Percentiles rank a stretch among this genome's conserved stretches.
Conservation (phyloP, 176 grass and related monocot genomes). For the Phragmites australis region DNA sequence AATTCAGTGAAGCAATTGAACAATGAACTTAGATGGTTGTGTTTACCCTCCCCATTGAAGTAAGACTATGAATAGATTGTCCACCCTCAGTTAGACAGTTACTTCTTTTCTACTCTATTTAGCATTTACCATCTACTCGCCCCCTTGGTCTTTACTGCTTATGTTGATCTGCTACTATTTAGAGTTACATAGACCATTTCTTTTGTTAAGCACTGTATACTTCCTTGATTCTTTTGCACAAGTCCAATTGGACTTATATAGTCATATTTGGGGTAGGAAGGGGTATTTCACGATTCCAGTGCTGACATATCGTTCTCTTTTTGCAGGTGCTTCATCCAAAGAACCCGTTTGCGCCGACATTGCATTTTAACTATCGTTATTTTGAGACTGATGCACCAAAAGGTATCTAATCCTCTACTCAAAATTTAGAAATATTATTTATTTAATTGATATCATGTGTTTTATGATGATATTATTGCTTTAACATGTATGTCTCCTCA, state of each 20-base stretch:
- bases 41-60: neutral
- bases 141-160: neutral
- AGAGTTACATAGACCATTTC: neutral
- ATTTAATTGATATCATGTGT: neutral
- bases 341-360: constrained; percentile 92
- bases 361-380: constrained; percentile 99
- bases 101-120: neutral
- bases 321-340: constrained; percentile 98
- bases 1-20: neutral
- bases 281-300: too few relatives aligned
- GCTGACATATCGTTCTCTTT: neutral
- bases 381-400: constrained; percentile 98
- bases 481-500: neutral
- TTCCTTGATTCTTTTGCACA: neutral
- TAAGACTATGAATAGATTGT: neutral
- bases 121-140: neutral
- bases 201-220: neutral
- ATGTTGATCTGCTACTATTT: neutral
- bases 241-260: too few relatives aligned
- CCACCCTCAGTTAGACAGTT: neutral
- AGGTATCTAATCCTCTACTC: constrained; percentile 48
- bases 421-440: neutral
- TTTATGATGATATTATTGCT: neutral
- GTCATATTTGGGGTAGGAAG: too few relatives aligned
- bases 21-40: neutral